phyloP scores from a whole-genome alignment of 2,329 filamentous ascomycete species.

The Juglanconis sp. region DNA sequence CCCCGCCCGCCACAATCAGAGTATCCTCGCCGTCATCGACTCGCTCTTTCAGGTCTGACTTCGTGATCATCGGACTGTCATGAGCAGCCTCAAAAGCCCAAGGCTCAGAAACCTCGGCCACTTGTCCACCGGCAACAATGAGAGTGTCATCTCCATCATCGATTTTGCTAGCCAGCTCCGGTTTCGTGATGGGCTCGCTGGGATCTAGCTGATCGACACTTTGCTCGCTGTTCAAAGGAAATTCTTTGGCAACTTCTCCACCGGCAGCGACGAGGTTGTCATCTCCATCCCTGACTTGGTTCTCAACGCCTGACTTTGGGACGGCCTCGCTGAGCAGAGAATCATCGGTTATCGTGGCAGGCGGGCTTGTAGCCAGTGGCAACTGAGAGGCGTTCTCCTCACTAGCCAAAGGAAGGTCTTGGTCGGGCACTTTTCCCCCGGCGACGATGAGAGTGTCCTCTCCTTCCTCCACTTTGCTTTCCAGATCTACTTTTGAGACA shows the following conservation, averaged over 20 bases:
- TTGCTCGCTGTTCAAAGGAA: conserved; percentile 9
- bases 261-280: neutral
- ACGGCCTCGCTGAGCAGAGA: neutral
- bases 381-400: neutral
- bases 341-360: neutral
- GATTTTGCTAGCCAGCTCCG: neutral
- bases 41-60: neutral
- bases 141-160: neutral
- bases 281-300: neutral
- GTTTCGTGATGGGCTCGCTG: neutral
- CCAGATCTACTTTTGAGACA: neutral
- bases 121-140: neutral
- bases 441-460: conserved; percentile 1
- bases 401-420: neutral
- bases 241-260: conserved; percentile 4
- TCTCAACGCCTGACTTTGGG: neutral
- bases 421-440: neutral
- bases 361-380: neutral
- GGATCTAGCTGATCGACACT: neutral
- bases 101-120: conserved; percentile 2
- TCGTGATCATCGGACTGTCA: neutral
- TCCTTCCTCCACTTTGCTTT: neutral
- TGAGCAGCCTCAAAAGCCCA: neutral
- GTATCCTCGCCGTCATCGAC: conserved; percentile 1
- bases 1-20: neutral